phyloP scores from a whole-genome alignment of 306 rosid genomes.

The Lathyrus oleraceus region DNA sequence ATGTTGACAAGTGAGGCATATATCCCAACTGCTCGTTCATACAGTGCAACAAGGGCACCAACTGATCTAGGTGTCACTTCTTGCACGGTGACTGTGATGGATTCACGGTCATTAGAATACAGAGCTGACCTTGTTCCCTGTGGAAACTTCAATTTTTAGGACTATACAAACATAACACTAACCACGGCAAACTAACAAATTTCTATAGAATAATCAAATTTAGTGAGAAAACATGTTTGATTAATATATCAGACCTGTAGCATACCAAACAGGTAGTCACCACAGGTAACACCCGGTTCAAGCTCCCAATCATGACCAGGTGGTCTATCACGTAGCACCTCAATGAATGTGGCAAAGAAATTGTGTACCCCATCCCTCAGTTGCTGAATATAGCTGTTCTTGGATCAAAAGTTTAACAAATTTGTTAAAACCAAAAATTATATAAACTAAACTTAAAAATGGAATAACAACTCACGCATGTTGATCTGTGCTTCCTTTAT shows the following conservation, averaged over 20 bases:
- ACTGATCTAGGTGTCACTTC: conserved; percentile 90
- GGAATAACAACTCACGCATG: conserved; percentile 27
- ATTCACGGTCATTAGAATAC: conserved; percentile 77
- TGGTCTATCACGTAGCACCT: conserved; percentile 95
- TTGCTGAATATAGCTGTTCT: conserved; percentile 88
- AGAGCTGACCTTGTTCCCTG: conserved; percentile 98
- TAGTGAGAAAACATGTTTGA: conserved; percentile 11
- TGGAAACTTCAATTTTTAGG: conserved; percentile 30
- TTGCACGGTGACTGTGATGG: conserved; percentile 85
- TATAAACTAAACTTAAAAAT: conserved; percentile 4
- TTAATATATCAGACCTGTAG: conserved; percentile 66
- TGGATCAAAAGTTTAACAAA: neutral
- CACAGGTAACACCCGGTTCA: conserved; percentile 98
- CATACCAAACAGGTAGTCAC: conserved; percentile 99
- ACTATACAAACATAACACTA: conserved; percentile 6
- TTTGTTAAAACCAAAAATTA: neutral
- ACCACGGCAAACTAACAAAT: neutral
- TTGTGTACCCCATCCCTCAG: conserved; percentile 97
- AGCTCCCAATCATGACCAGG: conserved; percentile 99
- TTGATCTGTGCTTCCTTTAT: conserved; percentile 39
- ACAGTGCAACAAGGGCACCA: conserved; percentile 91
- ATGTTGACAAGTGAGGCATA: conserved; percentile 85
- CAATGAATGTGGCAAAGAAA: conserved; percentile 92
- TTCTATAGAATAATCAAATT: neutral
- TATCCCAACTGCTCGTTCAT: conserved; percentile 96